Evolutionary conservation across 1,284 basidiomycete species (phyloP).

Genomic region (Phenoliferia sp.): DNA sequence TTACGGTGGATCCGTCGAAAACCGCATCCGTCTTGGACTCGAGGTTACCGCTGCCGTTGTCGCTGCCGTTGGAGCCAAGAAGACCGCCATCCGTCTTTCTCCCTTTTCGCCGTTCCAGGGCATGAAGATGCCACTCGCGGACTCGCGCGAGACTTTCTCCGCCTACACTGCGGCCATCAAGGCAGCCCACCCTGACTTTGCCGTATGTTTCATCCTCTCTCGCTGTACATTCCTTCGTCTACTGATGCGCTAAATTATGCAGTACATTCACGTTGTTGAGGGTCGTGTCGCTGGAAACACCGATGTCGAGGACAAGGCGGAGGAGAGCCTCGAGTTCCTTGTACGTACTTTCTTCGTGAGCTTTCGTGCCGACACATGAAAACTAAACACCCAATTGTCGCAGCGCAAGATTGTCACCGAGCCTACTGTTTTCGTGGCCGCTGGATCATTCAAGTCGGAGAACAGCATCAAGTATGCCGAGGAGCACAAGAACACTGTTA

Average conservation of each 20-base stretch:
- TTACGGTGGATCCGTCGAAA: constrained; percentile 57
- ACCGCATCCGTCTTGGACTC: constrained; percentile 51
- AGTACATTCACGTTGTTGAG: constrained; percentile 52
- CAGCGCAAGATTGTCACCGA: constrained; percentile 25
- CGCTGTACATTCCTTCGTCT: background rate
- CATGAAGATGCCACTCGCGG: constrained; percentile 18
- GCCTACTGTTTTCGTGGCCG: constrained; percentile 19
- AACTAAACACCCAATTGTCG: background rate
- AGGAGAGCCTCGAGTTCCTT: constrained; percentile 25
- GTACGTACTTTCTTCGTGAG: constrained; percentile 4
- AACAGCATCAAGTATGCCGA: constrained; percentile 35
- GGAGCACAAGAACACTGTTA: constrained; percentile 42
- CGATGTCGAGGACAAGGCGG: constrained; percentile 13
- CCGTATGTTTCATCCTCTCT: constrained; percentile 25
- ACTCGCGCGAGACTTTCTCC: constrained; percentile 40
- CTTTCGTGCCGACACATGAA: background rate
- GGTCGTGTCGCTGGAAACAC: constrained; percentile 28
- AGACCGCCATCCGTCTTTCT: constrained; percentile 52
- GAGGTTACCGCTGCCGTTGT: constrained; percentile 51
- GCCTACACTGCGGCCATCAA: constrained; percentile 37
- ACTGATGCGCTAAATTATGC: background rate
- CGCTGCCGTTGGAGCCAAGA: constrained; percentile 51
- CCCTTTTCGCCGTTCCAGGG: constrained; percentile 53
- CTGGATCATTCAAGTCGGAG: constrained; percentile 42
- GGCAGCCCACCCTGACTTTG: constrained; percentile 47